A percentile compares a stretch with the other conserved stretches of the same genome.
phyloP scores from a whole-genome alignment of 2,329 filamentous ascomycete genomes.

The Sclerotinia glacialis region DNA sequence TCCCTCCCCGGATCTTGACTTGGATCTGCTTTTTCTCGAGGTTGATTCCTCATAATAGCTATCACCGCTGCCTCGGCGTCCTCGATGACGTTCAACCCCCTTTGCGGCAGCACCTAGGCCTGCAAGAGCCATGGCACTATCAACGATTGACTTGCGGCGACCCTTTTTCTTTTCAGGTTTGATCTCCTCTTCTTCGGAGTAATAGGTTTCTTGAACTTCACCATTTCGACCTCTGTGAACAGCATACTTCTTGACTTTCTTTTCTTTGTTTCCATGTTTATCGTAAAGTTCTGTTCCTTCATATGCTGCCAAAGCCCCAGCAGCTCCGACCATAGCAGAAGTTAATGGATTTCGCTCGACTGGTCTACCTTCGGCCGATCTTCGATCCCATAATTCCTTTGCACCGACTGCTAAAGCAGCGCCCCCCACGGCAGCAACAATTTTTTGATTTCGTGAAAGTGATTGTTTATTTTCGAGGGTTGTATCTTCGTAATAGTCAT shows the following conservation, averaged over 20 bases:
- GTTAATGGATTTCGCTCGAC: conserved; percentile 57
- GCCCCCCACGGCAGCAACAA: conserved; percentile 63
- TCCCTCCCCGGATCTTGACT: conserved; percentile 49
- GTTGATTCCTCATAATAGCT: conserved; percentile 47
- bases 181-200: conserved; percentile 52
- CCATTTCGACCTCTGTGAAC: conserved; percentile 55
- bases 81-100: conserved; percentile 38
- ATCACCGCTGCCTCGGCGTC: conserved; percentile 42
- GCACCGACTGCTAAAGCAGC: conserved; percentile 63
- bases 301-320: conserved; percentile 62
- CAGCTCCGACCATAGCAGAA: conserved; percentile 60
- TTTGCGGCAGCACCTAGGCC: conserved; percentile 58
- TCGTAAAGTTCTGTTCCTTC: conserved; percentile 62
- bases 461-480: conserved; percentile 57
- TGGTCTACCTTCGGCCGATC: conserved; percentile 49
- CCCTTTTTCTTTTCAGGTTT: conserved; percentile 49
- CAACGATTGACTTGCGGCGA: conserved; percentile 62
- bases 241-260: conserved; percentile 52
- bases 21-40: conserved; percentile 53
- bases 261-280: conserved; percentile 46
- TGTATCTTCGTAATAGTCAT: conserved; percentile 48
- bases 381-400: conserved; percentile 65
- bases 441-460: conserved; percentile 62
- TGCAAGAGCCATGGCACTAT: conserved; percentile 60
- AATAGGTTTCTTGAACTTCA: conserved; percentile 53